Base-by-base conservation (phyloP, 176 grass and related monocot genomes). In the Carex pumila region DNA sequence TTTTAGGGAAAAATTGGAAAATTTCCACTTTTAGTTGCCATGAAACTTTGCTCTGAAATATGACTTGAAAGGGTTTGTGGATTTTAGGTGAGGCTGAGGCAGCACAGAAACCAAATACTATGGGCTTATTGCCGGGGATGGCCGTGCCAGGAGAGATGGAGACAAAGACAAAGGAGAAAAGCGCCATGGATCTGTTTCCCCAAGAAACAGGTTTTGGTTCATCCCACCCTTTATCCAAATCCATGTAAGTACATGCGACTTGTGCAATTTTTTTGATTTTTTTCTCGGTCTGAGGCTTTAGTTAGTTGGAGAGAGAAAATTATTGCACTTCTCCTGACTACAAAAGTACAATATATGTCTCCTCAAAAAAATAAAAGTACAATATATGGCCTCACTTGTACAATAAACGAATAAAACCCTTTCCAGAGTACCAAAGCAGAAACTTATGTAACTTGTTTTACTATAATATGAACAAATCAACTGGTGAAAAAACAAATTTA, bases 171-270 rank as follows among this genome's bases (percentile, higher is more conserved):
- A 88, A 72, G 66, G 89, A 76, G 80, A 88, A 90, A 90, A 88
- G 89, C 62, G 90, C 83, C 55, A 91, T 93, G 91, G 89, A 92
- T 81, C 83, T 99, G 11, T 95, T 99, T 90, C 93, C 96, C 22
- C 96, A 99, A 90, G 84, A 86, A 59, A 77, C 87, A 53, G 94
- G 89, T 43, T 90, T 93, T 63, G 85, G 83, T 82, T 17, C 83
- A 36, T 25, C 14, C 61, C 62, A 71, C 76, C 30, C 49, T 84
- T 25, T 70, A 76, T 62, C 79, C 77, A 41, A 81, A 49, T 84
- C 61, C 84, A 19, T 82, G 90, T 85, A 87, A 87, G 73, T 88
- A 11, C 29, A 32, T 65, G 4, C 39, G 49, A 37, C 65, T n/a
- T 79, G 13, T 6, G 49, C 39, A 56, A 56, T 54, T 61, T 80